Evolutionary conservation across 1,139 yeast species (phyloP).

Genomic region (Arxiozyma telluris): DNA sequence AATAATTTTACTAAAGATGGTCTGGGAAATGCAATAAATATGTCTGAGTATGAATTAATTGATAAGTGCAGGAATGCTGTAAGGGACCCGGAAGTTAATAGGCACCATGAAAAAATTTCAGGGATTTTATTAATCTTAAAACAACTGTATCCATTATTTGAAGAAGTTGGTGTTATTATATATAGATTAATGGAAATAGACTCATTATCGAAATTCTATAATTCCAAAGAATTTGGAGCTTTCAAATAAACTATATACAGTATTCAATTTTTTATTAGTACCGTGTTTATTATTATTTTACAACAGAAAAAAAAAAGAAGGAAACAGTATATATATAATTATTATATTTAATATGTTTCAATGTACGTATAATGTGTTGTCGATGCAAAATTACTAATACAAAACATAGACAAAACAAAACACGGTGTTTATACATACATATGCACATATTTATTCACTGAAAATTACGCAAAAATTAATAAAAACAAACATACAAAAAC

Average conservation of each 20-base stretch:
- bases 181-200: constrained; percentile 60
- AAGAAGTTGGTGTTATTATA: constrained; percentile 40
- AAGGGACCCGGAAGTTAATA: no score
- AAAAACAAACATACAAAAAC: no score
- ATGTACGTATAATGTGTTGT: constrained; percentile 1
- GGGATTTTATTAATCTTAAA: constrained; percentile 10
- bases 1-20: background rate
- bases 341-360: background rate
- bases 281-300: background rate
- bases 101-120: no score
- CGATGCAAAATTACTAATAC: background rate
- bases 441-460: background rate
- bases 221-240: constrained; percentile 32
- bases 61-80: background rate
- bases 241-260: background rate
- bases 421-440: background rate
- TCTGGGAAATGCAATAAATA: background rate
- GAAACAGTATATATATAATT: background rate
- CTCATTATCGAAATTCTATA: constrained; percentile 62
- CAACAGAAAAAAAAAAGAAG: background rate
- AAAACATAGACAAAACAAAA: background rate
- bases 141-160: constrained; percentile 30
- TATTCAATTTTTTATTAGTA: background rate
- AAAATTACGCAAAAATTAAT: no score
- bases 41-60: background rate